These are phyloP conservation scores for Cyberlindnera suaveolens DNA, from an alignment of 805 yeast species.

Conservation along the genomic window DNA sequence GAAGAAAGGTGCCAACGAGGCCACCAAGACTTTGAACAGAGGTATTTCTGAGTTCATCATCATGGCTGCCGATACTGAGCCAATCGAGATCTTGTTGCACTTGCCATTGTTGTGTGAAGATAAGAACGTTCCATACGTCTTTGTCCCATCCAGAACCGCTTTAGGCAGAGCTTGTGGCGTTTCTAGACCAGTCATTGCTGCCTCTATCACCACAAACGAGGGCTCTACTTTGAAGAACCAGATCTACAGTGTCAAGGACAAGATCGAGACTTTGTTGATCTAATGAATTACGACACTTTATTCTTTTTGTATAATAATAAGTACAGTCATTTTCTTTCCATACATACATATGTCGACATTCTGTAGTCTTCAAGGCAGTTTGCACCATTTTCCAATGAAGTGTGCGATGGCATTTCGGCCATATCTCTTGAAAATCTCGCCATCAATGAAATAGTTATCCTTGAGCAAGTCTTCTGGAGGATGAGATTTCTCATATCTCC, in stretches of 20 bases:
- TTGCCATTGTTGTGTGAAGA: constrained; percentile 98
- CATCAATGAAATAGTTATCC: constrained; percentile 13
- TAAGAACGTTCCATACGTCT: constrained; percentile 98
- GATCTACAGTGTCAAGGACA: constrained; percentile 96
- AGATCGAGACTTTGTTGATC: constrained; percentile 95
- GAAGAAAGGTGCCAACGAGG: constrained; percentile 99
- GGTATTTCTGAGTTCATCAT: constrained; percentile 98
- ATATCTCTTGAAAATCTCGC: constrained; percentile 10
- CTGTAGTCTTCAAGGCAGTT: constrained; percentile 2
- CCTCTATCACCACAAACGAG: constrained; percentile 96
- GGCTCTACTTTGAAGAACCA: constrained; percentile 96
- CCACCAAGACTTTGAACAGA: constrained; percentile 98
- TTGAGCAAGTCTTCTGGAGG: too few species aligned
- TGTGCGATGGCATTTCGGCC: constrained; percentile 5
- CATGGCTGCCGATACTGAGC: constrained; percentile 99
- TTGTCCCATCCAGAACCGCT: constrained; percentile 97
- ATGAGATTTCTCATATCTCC: too few species aligned
- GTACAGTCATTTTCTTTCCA: constrained; percentile 1
- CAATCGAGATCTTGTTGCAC: constrained; percentile 96
- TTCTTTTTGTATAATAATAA: constrained; percentile 1
- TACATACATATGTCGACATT: background rate
- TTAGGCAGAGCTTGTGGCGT: constrained; percentile 99
- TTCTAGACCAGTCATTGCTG: constrained; percentile 98
- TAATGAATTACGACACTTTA: constrained; percentile 30
- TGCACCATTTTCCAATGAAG: constrained; percentile 4